Base-by-base conservation (phyloP, 257 asterid species). In the Solanum pimpinellifolium region DNA sequence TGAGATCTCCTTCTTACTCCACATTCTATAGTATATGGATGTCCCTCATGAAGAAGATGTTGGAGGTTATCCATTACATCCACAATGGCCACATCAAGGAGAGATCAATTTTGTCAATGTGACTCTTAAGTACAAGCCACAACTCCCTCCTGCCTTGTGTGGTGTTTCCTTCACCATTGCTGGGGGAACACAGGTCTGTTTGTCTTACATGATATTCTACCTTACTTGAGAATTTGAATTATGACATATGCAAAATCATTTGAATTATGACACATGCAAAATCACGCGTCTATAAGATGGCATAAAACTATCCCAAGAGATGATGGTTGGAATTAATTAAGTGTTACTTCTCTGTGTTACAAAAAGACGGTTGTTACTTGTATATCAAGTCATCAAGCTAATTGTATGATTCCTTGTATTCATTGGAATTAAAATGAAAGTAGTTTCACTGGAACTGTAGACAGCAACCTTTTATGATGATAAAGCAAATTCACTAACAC, bases 81-180 rank as follows among this genome's bases (percentile, higher is more conserved):
- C 90, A 46, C 85, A 89, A 73, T 97, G 98, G 99, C 99, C 98
- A 2, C 90, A 90, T 78, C 89, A 87, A 83, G 99, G 99, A 69
- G 91, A 90, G 87, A 89, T 97, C 74, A 89, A 89, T 91, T 95
- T 97, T 84, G 97, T 88, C 82, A 90, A 94, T 68, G 99, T 95
- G 89, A 94, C 97, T 83, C 98, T 97, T 2, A 92, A 91, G 37
- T 97, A 97, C 87, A 91, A 84, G 92, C 96, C 96, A n/a, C 93
- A 96, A 68, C 90, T 90, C 86, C 98, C 98, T 62, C 94, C 98
- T 41, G 98, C 98, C 11, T 88, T 97, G 20, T 88, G 85, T 20
- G 93, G 92, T 75, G 90, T 95, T 86, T 92, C 98, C 27, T 95
- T 97, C 88, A 68, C 83, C 44, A 91, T 97, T 85, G 62, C 88